Evolutionary conservation across 1,284 basidiomycete genomes (phyloP), one percentile per base, ranked within the genome.

Genomic region (Pseudomicrostroma phylloplanum): DNA sequence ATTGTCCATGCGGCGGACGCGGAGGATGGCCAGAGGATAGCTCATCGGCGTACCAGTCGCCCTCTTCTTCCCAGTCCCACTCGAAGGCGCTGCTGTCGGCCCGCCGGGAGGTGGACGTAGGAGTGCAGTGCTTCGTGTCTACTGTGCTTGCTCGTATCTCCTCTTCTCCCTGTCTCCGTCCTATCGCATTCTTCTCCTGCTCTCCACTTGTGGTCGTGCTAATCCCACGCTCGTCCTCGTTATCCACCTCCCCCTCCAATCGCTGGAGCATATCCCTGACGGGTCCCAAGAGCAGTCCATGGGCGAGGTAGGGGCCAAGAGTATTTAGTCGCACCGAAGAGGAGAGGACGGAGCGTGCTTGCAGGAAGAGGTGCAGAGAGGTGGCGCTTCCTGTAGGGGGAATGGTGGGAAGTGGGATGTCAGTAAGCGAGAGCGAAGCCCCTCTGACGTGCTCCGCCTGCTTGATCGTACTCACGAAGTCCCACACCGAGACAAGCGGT

Each of bases 221-320:
- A n/a, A n/a, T n/a, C n/a, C n/a, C n/a, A n/a, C n/a, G n/a, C 3
- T 36, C 30, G 30, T 36, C 4, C 30, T 36, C 30, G 30, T 9
- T 36, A 36, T 48, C 12, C 46, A n/a, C 23, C 56, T 67, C 59
- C 1, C 43, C 25, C 0, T 67, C 12, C 12, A 67, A 19, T 6
- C 39, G 59, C 25, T 57, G 58, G 1, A 77, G 61, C 1, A 76
- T 56, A 0, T 40, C 42, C 6, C 67, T 60, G 26, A 91, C 83
- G 21, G 86, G 83, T 69, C 90, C 88, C 21, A 92, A 81, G 8
- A 98, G 83, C 6, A 96, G 80, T 68, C 92, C 90, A 68, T 97
- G 93, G 0, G 94, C 86, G 40, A 86, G 85, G 79, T 99, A 99
- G 0, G 96, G 96, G 0, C 96, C 94, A 60, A 97, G 83, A 21